Evolutionary conservation across 2,329 filamentous ascomycete genomes (phyloP).

Genomic region (Talaromyces sp.): DNA sequence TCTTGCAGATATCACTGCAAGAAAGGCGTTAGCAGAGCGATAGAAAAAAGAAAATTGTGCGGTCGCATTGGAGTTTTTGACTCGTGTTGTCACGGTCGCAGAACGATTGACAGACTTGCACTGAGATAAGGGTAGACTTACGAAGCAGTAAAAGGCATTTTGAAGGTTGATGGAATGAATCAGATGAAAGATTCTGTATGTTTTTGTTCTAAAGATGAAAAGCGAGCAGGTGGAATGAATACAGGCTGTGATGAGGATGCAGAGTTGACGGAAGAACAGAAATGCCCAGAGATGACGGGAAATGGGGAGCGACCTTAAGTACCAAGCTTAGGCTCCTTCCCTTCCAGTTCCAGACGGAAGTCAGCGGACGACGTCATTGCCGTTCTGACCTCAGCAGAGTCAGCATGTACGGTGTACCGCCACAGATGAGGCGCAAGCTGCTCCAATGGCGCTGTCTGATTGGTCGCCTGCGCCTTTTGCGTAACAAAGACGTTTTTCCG

Average conservation of each 20-base stretch:
- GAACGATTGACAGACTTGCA: background rate
- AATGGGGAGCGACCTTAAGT: background rate
- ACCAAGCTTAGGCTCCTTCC: background rate
- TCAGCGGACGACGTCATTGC: conserved; percentile 12
- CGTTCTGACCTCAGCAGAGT: background rate
- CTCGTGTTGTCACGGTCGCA: background rate
- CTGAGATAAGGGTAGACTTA: conserved; percentile 31
- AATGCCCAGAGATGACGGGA: background rate
- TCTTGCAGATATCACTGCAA: conserved; percentile 68
- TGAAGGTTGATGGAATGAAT: conserved; percentile 23
- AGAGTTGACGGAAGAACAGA: background rate
- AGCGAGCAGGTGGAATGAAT: background rate
- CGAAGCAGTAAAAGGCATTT: conserved; percentile 49
- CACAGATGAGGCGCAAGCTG: conserved; percentile 11
- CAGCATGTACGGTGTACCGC: conserved; percentile 9
- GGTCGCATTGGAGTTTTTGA: background rate
- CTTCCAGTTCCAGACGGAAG: background rate
- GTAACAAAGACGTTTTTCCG: conserved; percentile 11
- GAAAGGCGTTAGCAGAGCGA: background rate
- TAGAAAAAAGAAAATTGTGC: background rate
- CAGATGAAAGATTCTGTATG: background rate
- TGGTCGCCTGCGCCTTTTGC: background rate
- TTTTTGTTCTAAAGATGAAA: background rate
- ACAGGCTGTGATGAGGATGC: background rate
- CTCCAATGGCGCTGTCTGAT: background rate